Conservation (phyloP, 306 rosid genomes). For the Acacia confusa region DNA sequence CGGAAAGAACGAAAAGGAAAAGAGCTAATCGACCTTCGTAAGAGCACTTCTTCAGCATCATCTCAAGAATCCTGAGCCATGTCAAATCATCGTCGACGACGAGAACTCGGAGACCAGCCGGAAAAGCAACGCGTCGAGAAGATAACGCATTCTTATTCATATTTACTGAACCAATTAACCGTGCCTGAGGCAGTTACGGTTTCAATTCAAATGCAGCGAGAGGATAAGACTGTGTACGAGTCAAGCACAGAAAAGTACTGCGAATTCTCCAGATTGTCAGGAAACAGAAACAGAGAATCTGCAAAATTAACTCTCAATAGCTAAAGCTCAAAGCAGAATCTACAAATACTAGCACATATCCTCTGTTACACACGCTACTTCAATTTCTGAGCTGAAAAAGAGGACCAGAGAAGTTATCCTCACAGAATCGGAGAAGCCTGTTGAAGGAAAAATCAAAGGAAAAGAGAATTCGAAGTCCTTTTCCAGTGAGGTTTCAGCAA, state of each 20-base stretch:
- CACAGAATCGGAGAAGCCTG: not conserved
- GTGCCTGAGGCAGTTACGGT: not conserved
- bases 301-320: not conserved
- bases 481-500: not conserved
- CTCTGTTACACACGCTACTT: not conserved
- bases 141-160: conserved; percentile 69
- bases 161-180: not conserved
- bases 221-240: conserved; percentile 24
- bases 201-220: conserved; percentile 19
- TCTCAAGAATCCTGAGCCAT: conserved; percentile 80
- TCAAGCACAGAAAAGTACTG: not conserved
- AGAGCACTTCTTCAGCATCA: conserved; percentile 85
- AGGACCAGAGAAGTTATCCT: not conserved
- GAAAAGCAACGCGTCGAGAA: conserved; percentile 68
- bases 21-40: conserved; percentile 54
- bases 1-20: not conserved
- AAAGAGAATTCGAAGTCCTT: not conserved
- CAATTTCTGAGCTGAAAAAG: conserved; percentile 23
- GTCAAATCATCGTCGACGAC: conserved; percentile 89
- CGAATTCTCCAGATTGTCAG: conserved; percentile 40
- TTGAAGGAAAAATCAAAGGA: not conserved
- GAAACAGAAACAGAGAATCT: conserved; percentile 25
- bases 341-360: not conserved
- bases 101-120: conserved; percentile 85
- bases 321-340: not conserved